Evolutionary conservation across 352 stramenopile species (phyloP), one percentile per base, ranked within the genome.

Genomic region (Phytophthora ramorum): DNA sequence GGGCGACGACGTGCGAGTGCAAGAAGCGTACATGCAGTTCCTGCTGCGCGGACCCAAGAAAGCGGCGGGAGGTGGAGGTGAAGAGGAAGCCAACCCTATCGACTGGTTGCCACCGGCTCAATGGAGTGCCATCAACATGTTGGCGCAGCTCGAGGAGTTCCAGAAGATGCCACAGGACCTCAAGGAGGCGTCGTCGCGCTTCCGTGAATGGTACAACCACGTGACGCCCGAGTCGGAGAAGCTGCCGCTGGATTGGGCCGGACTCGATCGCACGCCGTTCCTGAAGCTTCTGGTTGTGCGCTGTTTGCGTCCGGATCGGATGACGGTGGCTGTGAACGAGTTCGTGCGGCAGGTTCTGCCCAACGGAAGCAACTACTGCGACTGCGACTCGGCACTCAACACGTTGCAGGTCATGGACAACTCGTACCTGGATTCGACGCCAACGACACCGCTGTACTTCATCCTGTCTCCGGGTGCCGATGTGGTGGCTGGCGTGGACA

Each of bases 121-220:
- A 34, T 99, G 97, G 97, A 84, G 89, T 13, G 76, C 91, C 12
- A 95, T 97, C 56, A 90, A 96, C 49, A 92, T 91, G 37, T 80
- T 99, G 41, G 83, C 84, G 12, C 89, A 91, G 22, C 77, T 99
- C 1, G 97, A 99, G 16, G 97, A 99, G 64, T 99, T 99, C 73
- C 81, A 94, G 45, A 99, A 98, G 67, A 98, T 99, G 78, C 93
- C 91, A 24, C 90, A 94, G 52, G 97, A 99, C 70, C 71, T 99
- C 8, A 93, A 98, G 35, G 97, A 99, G 78, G 97, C 96, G 24
- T 91, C 95, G 8, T 92, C 85, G 13, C 88, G 97, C 34, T 99
- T 99, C 84, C 83, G 92, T n/a, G 97, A 99, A 76, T 99, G 97
- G 97, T 99, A 98, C 83, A 99, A 99, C 79, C 83, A 96, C 68